phyloP scores from a whole-genome alignment of 2,329 filamentous ascomycete genomes.

The Colletotrichum theobromicola region DNA sequence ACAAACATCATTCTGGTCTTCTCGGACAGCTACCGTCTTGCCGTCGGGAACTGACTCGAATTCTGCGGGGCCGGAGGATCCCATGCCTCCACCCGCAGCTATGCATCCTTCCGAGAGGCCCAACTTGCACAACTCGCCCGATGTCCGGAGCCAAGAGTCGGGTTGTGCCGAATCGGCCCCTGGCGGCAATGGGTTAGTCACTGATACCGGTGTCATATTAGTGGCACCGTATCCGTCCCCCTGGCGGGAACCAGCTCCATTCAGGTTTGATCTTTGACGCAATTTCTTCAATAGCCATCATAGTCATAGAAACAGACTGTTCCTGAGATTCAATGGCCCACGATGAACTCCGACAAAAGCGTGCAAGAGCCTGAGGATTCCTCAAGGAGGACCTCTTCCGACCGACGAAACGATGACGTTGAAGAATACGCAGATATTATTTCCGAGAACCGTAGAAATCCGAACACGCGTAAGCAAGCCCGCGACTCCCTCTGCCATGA shows the following conservation, averaged over 20 bases:
- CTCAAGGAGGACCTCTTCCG: neutral
- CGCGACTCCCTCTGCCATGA: neutral
- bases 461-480: neutral
- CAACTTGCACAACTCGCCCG: neutral
- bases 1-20: neutral
- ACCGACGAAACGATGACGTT: neutral
- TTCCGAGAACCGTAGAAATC: neutral
- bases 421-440: constrained; percentile 14
- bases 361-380: neutral
- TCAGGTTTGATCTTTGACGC: neutral
- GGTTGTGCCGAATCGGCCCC: constrained; percentile 5
- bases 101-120: neutral
- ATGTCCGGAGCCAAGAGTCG: constrained; percentile 6
- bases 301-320: neutral
- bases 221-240: neutral
- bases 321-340: neutral
- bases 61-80: constrained; percentile 3
- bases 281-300: neutral
- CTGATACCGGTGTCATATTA: neutral
- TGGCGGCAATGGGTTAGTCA: neutral
- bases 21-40: neutral
- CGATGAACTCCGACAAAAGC: neutral
- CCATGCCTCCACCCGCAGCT: neutral
- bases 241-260: neutral
- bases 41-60: neutral